These are phyloP conservation scores for Candida pini DNA, from an alignment of 805 yeast species.

Conservation along the genomic window DNA sequence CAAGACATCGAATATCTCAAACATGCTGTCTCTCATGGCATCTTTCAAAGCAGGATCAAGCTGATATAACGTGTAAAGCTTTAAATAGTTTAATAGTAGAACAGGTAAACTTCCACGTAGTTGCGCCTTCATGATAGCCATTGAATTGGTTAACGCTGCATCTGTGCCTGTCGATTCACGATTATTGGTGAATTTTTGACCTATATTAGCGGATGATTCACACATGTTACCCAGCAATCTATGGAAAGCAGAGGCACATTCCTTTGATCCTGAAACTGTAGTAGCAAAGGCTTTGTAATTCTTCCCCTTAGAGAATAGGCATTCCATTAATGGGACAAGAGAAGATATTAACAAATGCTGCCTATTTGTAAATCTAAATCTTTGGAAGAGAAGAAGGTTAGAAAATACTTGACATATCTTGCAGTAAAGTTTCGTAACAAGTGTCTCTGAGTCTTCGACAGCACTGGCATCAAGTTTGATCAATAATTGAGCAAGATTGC, in stretches of 20 bases:
- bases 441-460: background rate
- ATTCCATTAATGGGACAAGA: constrained; percentile 45
- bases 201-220: constrained; percentile 38
- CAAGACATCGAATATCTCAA: constrained; percentile 60
- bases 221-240: constrained; percentile 65
- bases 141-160: constrained; percentile 44
- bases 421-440: background rate
- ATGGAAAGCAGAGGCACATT: constrained; percentile 43
- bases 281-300: background rate
- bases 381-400: constrained; percentile 56
- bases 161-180: constrained; percentile 20
- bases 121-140: constrained; percentile 49
- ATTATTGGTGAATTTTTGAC: background rate
- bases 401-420: constrained; percentile 39
- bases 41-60: constrained; percentile 43
- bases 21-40: constrained; percentile 50
- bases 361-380: constrained; percentile 65
- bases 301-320: constrained; percentile 29
- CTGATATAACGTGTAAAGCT: constrained; percentile 43
- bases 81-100: constrained; percentile 53
- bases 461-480: background rate
- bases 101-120: constrained; percentile 61
- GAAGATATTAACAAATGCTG: constrained; percentile 57
- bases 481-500: constrained; percentile 7
- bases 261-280: constrained; percentile 13